Conservation (phyloP, 176 grass and related monocot species). For the Panicum miliaceum region DNA sequence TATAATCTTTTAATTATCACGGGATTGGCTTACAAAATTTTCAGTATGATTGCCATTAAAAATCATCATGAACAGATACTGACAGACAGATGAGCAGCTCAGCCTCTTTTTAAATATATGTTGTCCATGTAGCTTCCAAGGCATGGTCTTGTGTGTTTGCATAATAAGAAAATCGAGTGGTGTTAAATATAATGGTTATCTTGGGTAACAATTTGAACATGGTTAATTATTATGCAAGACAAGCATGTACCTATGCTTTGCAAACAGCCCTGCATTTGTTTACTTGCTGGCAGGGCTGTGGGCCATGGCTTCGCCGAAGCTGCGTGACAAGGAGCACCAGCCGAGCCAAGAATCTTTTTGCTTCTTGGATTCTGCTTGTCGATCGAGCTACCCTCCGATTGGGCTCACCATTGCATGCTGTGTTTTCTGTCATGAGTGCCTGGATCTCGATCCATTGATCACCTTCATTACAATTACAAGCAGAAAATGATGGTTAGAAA, state of each 20-base stretch:
- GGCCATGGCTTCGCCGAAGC: slow-evolving; percentile 7
- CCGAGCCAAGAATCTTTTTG: neutral
- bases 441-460: slow-evolving; percentile 11
- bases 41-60: neutral
- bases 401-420: neutral
- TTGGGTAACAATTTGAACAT: neutral
- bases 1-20: slow-evolving; percentile 1
- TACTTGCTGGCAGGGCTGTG: slow-evolving; percentile 7
- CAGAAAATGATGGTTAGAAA: neutral
- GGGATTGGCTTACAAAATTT: neutral
- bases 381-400: neutral
- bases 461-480: slow-evolving; percentile 27
- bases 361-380: slow-evolving; percentile 32
- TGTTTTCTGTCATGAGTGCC: slow-evolving; percentile 1
- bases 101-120: neutral
- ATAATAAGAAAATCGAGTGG: slow-evolving; percentile 18
- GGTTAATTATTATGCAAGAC: slow-evolving; percentile 7
- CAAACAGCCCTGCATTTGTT: slow-evolving; percentile 32
- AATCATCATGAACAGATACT: neutral
- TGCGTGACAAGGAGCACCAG: neutral
- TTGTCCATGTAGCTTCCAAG: neutral
- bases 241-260: neutral
- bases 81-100: neutral
- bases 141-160: neutral
- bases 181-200: neutral